phyloP scores from a whole-genome alignment of 2,329 filamentous ascomycete genomes.

The Endocalyx cinctus region DNA sequence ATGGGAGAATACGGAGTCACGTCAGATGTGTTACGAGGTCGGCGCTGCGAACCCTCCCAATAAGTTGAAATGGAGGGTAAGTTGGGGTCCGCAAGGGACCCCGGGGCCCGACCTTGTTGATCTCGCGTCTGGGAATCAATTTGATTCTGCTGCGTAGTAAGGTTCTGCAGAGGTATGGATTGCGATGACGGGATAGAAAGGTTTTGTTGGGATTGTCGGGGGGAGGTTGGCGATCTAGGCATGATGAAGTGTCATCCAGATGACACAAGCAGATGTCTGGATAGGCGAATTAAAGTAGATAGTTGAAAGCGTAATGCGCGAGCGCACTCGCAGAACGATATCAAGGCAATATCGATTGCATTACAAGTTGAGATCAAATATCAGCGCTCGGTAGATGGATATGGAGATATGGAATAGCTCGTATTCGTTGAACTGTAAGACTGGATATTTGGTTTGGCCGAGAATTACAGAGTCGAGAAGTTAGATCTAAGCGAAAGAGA shows the following conservation, averaged over 20 bases:
- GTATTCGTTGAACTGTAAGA: too few species aligned
- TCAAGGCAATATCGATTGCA: conserved; percentile 14
- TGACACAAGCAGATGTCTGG: conserved; percentile 12
- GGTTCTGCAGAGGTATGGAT: conserved; percentile 69
- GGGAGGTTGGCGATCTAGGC: conserved; percentile 31
- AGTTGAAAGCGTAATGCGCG: conserved; percentile 18
- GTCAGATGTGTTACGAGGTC: conserved; percentile 29
- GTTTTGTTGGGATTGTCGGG: conserved; percentile 38
- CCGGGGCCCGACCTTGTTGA: conserved; percentile 9
- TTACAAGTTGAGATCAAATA: too few species aligned
- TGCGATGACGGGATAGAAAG: conserved; percentile 42
- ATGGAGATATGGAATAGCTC: too few species aligned
- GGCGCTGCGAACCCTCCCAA: conserved; percentile 45
- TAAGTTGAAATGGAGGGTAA: conserved; percentile 45
- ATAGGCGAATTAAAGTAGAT: conserved; percentile 3
- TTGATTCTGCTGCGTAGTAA: conserved; percentile 31
- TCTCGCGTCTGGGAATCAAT: conserved; percentile 16
- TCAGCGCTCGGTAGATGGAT: too few species aligned
- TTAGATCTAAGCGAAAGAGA: too few species aligned
- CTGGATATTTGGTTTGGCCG: too few species aligned
- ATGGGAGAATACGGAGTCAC: conserved; percentile 44
- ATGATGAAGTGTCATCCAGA: conserved; percentile 33
- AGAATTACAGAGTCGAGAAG: too few species aligned
- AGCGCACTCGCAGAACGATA: conserved; percentile 15
- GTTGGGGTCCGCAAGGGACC: conserved; percentile 20